Base-by-base conservation (phyloP, 129 eudicot species). In the Chrysanthemum lavandulifolium region DNA sequence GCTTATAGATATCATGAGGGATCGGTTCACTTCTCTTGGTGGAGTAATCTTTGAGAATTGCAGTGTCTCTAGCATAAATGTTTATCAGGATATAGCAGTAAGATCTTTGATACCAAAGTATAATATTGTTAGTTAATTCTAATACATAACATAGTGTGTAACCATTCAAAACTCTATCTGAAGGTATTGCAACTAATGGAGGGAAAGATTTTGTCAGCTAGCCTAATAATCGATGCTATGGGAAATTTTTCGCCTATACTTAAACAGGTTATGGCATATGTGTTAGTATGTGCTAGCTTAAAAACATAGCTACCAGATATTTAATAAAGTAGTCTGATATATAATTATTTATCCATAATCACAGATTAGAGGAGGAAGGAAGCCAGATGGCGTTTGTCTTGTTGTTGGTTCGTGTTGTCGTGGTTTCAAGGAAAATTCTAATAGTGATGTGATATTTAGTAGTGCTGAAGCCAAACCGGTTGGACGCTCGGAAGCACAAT, bases 361-460 rank as follows among this genome's bases (percentile, higher is more conserved):
- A 69, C 86, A 94, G 99, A 84, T 94, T 66, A 88, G 97, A 83
- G 56, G 76, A 7, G 89, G 90, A 61, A 85, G 91, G 86, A 94
- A 94, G 85, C 99, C 99, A 7, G 96, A 90, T 78, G 99, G 99
- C 16, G 86, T 90, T 61, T 94, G 99, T 85, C 94, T 94, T 52
- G 97, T 90, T 36, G 99, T 90, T 73, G 99, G 99, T 64, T 84
- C 99, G 59, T 94, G 99, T 83, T 82, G 91, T 71, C 86, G 88
- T 60, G 97, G 99, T 31, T 90, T 90, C 60, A 76, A 68, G 59
- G 87, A 94, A 67, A 94, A 90, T 73, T 58, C 79, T 33, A 79
- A 59, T 53, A 94, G 99, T 70, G 97, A 94, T 82, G 99, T 94
- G n/a, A 94, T 94, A 78, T 94, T 56, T 72, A 84, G 88, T 62